Conservation (phyloP, 208 protist species). For the Crithidia expoeki region DNA sequence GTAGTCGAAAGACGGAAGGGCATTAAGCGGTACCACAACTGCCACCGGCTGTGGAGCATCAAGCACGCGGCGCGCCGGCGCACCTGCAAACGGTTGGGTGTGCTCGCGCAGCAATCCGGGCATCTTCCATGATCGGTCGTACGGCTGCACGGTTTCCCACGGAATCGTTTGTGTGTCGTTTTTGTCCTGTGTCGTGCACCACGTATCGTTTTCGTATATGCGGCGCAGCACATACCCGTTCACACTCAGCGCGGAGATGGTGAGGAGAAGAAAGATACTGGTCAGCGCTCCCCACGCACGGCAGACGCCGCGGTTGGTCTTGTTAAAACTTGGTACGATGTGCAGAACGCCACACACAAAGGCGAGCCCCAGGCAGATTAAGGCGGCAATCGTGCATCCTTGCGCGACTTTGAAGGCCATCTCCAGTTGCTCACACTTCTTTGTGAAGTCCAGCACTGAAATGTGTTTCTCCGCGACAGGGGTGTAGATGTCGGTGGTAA, state of each 20-base stretch:
- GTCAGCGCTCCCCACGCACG: conserved; percentile 25
- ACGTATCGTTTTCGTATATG: too few relatives aligned
- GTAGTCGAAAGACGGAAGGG: too few relatives aligned
- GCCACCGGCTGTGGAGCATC: too few relatives aligned
- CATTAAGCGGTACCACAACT: too few relatives aligned
- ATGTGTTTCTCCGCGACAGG: conserved; percentile 29
- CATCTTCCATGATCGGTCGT: too few relatives aligned
- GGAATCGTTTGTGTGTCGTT: background rate
- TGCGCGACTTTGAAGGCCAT: conserved; percentile 32
- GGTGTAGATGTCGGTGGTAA: conserved; percentile 39
- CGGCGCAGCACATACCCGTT: conserved; percentile 13
- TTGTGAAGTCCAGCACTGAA: conserved; percentile 15
- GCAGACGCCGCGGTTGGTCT: conserved; percentile 13
- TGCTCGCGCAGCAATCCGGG: conserved; percentile 1
- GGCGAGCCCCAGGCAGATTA: conserved; percentile 4
- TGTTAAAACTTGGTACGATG: conserved; percentile 18
- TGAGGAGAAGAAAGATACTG: conserved; percentile 14
- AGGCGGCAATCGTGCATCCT: conserved; percentile 13
- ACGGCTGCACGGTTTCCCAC: too few relatives aligned
- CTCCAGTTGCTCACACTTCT: conserved; percentile 25
- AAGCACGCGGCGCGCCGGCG: background rate
- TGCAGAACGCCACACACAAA: conserved; percentile 31
- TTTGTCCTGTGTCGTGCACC: too few relatives aligned
- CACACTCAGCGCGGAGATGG: conserved; percentile 1
- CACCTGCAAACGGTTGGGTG: background rate